Evolutionary conservation across 2,329 filamentous ascomycete species (phyloP).

Genomic region (Elsinoe fawcettii): DNA sequence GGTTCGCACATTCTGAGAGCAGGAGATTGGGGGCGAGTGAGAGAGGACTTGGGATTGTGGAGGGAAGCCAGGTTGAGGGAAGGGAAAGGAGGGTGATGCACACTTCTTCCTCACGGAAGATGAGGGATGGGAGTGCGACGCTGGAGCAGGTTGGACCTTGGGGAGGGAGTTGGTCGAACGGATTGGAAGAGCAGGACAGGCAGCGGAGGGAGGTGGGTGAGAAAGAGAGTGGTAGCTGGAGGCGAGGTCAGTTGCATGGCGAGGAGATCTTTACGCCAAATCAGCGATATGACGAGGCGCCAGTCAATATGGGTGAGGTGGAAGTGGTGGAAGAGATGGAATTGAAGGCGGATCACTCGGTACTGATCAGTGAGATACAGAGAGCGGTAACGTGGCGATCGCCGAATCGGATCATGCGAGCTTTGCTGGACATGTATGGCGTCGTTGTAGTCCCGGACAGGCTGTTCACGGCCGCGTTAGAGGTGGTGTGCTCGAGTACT

Average conservation of each 20-base stretch:
- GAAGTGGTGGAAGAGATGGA: not conserved
- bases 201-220: not conserved
- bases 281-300: not conserved
- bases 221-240: not conserved
- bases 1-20: slow-evolving; percentile 15
- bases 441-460: not conserved
- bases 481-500: slow-evolving; percentile 51
- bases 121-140: not conserved
- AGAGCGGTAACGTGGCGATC: not conserved
- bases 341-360: not conserved
- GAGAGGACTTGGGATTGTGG: not conserved
- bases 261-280: not conserved
- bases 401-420: not conserved
- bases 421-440: not conserved
- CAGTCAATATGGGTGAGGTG: no score
- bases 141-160: not conserved
- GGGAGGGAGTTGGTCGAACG: not conserved
- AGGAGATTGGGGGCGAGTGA: slow-evolving; percentile 10
- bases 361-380: not conserved
- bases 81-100: not conserved
- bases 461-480: slow-evolving; percentile 55
- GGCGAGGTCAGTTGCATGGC: not conserved
- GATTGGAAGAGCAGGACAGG: not conserved
- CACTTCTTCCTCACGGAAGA: not conserved
- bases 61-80: slow-evolving; percentile 8